These are phyloP conservation scores for Apiosordaria backusii DNA, from an alignment of 495 filamentous ascomycete genomes.

Conservation along the genomic window DNA sequence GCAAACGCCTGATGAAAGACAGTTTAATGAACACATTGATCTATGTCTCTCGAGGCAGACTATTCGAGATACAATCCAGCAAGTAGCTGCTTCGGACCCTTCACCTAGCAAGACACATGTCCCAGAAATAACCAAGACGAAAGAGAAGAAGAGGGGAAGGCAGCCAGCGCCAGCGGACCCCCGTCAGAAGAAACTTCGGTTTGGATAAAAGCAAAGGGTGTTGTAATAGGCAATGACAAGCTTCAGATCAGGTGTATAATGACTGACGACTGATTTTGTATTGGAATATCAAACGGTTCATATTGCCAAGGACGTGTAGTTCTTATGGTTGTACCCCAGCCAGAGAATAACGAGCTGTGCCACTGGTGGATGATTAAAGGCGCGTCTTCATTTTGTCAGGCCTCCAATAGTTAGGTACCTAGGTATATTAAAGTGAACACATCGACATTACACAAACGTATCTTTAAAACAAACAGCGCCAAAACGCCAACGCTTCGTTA, in stretches of 20 bases:
- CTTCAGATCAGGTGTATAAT: neutral
- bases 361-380: too few species aligned
- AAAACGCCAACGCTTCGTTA: neutral
- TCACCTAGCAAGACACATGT: conserved; percentile 9
- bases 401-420: too few species aligned
- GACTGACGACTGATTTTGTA: neutral
- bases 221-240: neutral
- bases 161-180: conserved; percentile 32
- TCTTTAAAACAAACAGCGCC: neutral
- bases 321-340: too few species aligned
- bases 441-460: neutral
- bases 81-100: conserved; percentile 28
- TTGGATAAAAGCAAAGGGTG: conserved; percentile 26
- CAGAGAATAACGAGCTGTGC: too few species aligned
- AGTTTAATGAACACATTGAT: conserved; percentile 93
- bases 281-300: too few species aligned
- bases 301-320: too few species aligned
- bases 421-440: too few species aligned
- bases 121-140: conserved; percentile 33
- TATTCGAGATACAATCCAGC: conserved; percentile 76
- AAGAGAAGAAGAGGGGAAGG: conserved; percentile 36
- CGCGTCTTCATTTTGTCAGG: too few species aligned
- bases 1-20: conserved; percentile 68
- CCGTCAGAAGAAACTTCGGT: conserved; percentile 45
- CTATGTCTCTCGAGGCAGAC: conserved; percentile 82